Evolutionary conservation across 495 filamentous ascomycete species (phyloP), one percentile per base, ranked within the genome.

Genomic region (Bacidia gigantensis): DNA sequence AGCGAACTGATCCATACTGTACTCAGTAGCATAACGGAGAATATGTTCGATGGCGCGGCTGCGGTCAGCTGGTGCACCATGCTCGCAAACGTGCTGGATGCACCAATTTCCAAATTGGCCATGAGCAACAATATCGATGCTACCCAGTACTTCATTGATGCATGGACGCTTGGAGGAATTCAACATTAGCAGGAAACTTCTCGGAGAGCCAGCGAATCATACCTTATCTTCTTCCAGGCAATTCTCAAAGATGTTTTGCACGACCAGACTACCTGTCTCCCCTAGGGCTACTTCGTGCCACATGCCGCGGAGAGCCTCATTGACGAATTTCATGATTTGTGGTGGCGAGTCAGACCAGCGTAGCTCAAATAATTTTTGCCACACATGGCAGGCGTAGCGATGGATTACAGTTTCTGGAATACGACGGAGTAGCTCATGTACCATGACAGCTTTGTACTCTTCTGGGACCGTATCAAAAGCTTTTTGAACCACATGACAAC

Each of bases 41-140:
- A 97, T 87, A 65, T 95, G 90, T 60, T 97, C 93, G 59, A 95
- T 82, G 23, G 92, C 92, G 57, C 87, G 81, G 67, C 81, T 93
- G 62, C 89, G 88, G 64, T 98, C 92, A 52, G 81, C 81, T 24
- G 89, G 87, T 54, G 84, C 81, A 35, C 92, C 93, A 65, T 98
- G 93, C 64, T 98, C 92, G 69, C 92, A 98, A 63, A 98, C 89
- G 67, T 98, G 92, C 67, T 98, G 92, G 59, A 98, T 97, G 68
- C 92, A 98, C 92, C 92, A 98, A 62, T 98, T 98, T 46, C 92
- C 92, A 64, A 97, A 98, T 62, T 98, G 92, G n/a, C 92, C 92
- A 66, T 94, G 92, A 43, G 92, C 83, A 60, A 98, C 86, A 49
- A 95, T 81, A 66, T 97, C 87, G 52, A 97, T 93, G 64, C 88